These are phyloP conservation scores for Globisporangium solare DNA, from an alignment of 352 stramenopile species.

Conservation along the genomic window DNA sequence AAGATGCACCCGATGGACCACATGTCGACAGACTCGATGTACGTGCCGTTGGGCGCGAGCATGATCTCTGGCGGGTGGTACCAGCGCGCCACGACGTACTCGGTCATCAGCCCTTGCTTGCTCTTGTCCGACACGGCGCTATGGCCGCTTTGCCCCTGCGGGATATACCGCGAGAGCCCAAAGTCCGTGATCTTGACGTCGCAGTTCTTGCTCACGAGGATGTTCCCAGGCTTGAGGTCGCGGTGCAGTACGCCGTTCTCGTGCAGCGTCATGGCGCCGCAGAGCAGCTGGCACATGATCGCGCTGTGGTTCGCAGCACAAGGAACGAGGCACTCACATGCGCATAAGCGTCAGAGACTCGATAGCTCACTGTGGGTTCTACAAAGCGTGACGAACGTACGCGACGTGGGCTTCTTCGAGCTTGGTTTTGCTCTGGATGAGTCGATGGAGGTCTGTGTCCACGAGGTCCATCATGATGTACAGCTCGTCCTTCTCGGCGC, in stretches of 20 bases:
- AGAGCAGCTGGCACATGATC: constrained; percentile 93
- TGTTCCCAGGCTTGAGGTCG: constrained; percentile 81
- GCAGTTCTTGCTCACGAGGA: constrained; percentile 84
- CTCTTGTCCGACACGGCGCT: constrained; percentile 33
- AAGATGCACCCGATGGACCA: constrained; percentile 93
- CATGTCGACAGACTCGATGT: constrained; percentile 83
- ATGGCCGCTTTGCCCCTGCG: constrained; percentile 22
- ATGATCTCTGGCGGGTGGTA: constrained; percentile 84
- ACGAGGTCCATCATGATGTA: constrained; percentile 96
- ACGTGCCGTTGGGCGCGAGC: constrained; percentile 69
- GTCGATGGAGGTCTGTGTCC: constrained; percentile 89
- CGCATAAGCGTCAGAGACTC: constrained; percentile 21
- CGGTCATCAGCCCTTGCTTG: constrained; percentile 63
- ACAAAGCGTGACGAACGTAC: constrained; percentile 18
- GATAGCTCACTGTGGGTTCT: too few species aligned
- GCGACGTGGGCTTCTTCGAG: constrained; percentile 75
- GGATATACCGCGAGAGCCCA: constrained; percentile 69
- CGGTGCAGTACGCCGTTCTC: constrained; percentile 87
- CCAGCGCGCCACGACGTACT: constrained; percentile 86
- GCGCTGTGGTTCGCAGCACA: constrained; percentile 36
- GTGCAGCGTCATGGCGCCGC: constrained; percentile 88
- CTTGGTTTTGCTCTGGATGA: constrained; percentile 88
- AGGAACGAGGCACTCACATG: constrained; percentile 19
- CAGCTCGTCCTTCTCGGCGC: constrained; percentile 87
- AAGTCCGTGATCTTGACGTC: constrained; percentile 87